A percentile compares a stretch with the other conserved stretches of the same genome.
Conservation (phyloP, 371 early-diverging fungal species). For the Mucor irregularis region DNA sequence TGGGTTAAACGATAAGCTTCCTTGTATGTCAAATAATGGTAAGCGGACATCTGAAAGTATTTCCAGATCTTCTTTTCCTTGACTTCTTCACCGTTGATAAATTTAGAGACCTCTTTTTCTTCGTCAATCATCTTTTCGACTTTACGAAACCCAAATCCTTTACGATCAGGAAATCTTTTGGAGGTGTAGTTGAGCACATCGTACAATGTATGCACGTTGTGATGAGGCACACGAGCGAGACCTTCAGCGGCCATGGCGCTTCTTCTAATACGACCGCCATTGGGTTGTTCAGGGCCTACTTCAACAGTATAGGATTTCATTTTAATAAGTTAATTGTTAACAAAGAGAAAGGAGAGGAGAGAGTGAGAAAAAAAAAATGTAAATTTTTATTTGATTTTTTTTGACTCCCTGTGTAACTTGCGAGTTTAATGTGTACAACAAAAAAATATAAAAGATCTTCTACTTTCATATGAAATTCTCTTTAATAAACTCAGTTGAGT, state of each 20-base stretch:
- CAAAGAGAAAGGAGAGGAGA: constrained; percentile 9
- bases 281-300: constrained; percentile 50
- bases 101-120: constrained; percentile 73
- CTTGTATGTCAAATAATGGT: constrained; percentile 66
- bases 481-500: too few relatives aligned
- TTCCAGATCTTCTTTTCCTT: constrained; percentile 82
- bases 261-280: constrained; percentile 57
- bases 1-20: constrained; percentile 54
- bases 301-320: constrained; percentile 41
- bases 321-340: constrained; percentile 1
- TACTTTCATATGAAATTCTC: constrained; percentile 4
- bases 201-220: constrained; percentile 66
- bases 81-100: constrained; percentile 61
- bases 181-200: constrained; percentile 60
- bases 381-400: not conserved
- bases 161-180: constrained; percentile 45
- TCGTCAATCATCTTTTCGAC: constrained; percentile 70
- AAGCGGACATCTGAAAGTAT: constrained; percentile 70
- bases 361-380: not conserved
- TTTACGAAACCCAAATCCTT: constrained; percentile 69
- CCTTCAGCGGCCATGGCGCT: constrained; percentile 49
- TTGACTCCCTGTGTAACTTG: too few relatives aligned
- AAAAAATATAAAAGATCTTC: too few relatives aligned
- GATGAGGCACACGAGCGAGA: constrained; percentile 47
- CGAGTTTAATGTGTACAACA: too few relatives aligned